Conservation (phyloP, 2,329 filamentous ascomycete genomes). For the Penicillium griseofulvum region DNA sequence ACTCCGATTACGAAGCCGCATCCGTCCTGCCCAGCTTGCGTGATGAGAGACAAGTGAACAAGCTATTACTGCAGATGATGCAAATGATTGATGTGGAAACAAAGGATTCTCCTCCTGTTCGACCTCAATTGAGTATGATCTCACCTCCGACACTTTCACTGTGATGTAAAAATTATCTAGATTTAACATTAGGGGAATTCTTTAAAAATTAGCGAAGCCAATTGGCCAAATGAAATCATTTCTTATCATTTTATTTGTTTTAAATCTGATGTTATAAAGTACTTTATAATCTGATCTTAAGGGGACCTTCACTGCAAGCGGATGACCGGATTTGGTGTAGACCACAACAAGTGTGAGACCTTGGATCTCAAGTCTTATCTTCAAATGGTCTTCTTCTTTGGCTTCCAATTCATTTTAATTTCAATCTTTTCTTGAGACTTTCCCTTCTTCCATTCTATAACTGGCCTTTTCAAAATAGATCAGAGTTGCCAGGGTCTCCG, state of each 20-base stretch:
- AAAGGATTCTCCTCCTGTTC: conserved; percentile 28
- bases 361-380: background rate
- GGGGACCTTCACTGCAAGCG: conserved; percentile 16
- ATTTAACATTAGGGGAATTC: background rate
- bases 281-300: background rate
- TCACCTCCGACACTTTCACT: conserved; percentile 9
- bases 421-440: background rate
- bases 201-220: background rate
- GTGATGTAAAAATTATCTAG: background rate
- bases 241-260: background rate
- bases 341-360: conserved; percentile 6
- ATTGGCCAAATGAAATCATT: background rate
- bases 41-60: conserved; percentile 28
- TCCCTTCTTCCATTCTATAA: conserved; percentile 1
- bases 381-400: background rate
- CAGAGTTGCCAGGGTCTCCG: conserved; percentile 6
- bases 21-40: conserved; percentile 34
- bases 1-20: conserved; percentile 36
- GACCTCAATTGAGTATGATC: conserved; percentile 20
- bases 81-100: conserved; percentile 28
- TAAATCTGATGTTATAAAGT: background rate
- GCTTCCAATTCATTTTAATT: background rate
- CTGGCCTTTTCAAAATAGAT: conserved; percentile 10
- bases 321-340: conserved; percentile 22
- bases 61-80: conserved; percentile 31